phyloP scores from a whole-genome alignment of 2,329 filamentous ascomycete genomes.

The Rutstroemia sp. region DNA sequence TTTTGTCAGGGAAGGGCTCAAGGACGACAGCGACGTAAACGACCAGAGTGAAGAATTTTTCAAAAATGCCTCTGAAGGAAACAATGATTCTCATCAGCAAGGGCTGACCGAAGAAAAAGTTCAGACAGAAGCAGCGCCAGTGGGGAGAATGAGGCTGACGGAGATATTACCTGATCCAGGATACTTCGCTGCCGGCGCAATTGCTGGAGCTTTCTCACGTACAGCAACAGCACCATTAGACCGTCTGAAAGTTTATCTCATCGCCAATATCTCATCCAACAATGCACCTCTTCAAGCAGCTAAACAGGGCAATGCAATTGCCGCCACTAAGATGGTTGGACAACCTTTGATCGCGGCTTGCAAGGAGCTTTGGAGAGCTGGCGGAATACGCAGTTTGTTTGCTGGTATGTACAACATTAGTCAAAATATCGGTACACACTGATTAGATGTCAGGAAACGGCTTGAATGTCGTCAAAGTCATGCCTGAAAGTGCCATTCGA shows the following conservation, averaged over 20 bases:
- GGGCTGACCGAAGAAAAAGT: constrained; percentile 11
- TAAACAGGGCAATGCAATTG: constrained; percentile 60
- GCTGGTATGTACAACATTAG: constrained; percentile 55
- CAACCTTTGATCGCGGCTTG: constrained; percentile 66
- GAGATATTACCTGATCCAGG: constrained; percentile 65
- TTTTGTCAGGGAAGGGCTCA: constrained; percentile 11
- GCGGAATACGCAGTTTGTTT: constrained; percentile 84
- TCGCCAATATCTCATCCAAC: constrained; percentile 70
- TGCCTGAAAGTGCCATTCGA: constrained; percentile 97
- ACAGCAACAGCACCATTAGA: constrained; percentile 95
- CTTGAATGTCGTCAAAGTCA: constrained; percentile 93
- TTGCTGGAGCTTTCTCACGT: constrained; percentile 89
- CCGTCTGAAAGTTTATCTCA: constrained; percentile 93
- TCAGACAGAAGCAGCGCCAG: constrained; percentile 12
- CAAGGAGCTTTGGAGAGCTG: constrained; percentile 74
- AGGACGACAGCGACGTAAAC: not conserved
- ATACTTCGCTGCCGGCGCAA: constrained; percentile 93
- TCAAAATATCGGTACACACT: not conserved
- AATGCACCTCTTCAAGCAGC: constrained; percentile 55
- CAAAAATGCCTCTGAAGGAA: not conserved
- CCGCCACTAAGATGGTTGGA: constrained; percentile 57
- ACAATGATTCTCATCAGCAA: constrained; percentile 2
- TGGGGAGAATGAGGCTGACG: constrained; percentile 25
- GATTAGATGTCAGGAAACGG: constrained; percentile 64
- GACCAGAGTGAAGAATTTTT: constrained; percentile 1